Conservation (phyloP, 2,329 filamentous ascomycete species). For the Pseudopyricularia javanii region DNA sequence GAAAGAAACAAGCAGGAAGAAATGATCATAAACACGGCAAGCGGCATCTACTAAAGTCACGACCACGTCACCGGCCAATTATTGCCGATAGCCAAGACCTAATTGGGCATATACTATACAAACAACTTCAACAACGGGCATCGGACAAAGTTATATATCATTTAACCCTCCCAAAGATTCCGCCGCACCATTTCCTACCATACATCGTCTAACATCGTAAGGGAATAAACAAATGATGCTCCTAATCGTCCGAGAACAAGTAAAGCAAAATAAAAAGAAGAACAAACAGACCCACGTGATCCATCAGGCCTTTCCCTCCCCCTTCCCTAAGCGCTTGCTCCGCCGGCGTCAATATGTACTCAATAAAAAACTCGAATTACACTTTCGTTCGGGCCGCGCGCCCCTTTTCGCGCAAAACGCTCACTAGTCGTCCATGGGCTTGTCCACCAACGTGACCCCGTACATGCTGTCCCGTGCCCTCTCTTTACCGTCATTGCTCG, state of each 20-base stretch:
- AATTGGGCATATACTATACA: too few species aligned
- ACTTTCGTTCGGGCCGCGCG: too few species aligned
- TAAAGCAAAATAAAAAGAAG: background rate
- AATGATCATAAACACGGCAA: too few species aligned
- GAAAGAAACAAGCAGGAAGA: too few species aligned
- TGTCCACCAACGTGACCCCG: constrained; percentile 60
- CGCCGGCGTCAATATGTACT: background rate
- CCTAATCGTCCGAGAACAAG: background rate
- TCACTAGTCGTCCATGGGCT: constrained; percentile 62
- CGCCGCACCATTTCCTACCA: background rate
- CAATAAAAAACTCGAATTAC: background rate
- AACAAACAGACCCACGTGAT: too few species aligned
- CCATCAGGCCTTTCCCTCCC: too few species aligned
- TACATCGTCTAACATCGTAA: constrained; percentile 1
- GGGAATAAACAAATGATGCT: background rate
- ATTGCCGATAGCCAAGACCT: too few species aligned
- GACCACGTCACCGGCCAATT: too few species aligned
- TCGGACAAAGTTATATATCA: background rate
- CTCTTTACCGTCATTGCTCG: background rate
- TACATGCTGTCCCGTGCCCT: constrained; percentile 16
- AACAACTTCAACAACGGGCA: background rate
- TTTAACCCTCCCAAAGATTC: background rate
- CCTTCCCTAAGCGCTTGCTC: background rate
- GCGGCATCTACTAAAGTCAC: too few species aligned
- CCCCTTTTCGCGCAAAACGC: background rate